Percentiles rank a stretch among this genome's conserved stretches.
phyloP scores from a whole-genome alignment of 2,329 filamentous ascomycete species.

The Pseudogymnoascus sp. region DNA sequence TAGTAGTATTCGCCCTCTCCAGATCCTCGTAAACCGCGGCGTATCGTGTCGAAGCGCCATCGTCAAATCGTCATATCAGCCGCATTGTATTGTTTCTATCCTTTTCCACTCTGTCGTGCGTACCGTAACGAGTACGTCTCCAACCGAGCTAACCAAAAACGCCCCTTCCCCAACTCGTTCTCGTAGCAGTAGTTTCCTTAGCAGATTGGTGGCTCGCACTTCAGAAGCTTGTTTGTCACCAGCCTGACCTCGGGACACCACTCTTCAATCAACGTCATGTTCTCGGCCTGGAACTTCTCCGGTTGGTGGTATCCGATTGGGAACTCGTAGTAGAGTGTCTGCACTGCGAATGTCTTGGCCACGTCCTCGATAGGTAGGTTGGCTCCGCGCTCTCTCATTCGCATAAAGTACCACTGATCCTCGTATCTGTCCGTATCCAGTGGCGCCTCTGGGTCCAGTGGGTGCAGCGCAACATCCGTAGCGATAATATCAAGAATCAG shows the following conservation, averaged over 20 bases:
- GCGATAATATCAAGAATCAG: slow-evolving; percentile 24
- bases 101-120: neutral
- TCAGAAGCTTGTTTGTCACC: slow-evolving; percentile 3
- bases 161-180: neutral
- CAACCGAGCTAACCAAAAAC: neutral
- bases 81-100: neutral
- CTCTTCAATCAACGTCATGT: slow-evolving; percentile 23
- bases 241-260: slow-evolving; percentile 28
- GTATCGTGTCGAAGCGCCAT: slow-evolving; percentile 2
- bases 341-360: slow-evolving; percentile 19
- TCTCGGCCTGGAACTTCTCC: slow-evolving; percentile 18
- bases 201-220: slow-evolving; percentile 5
- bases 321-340: slow-evolving; percentile 16
- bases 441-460: slow-evolving; percentile 19
- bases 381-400: slow-evolving; percentile 21
- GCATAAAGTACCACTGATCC: slow-evolving; percentile 26
- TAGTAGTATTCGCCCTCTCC: neutral
- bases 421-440: slow-evolving; percentile 19
- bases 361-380: slow-evolving; percentile 20
- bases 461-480: slow-evolving; percentile 17
- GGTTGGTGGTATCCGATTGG: slow-evolving; percentile 16
- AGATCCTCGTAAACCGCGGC: neutral
- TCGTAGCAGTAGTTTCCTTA: neutral
- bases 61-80: slow-evolving; percentile 1
- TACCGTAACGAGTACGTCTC: neutral